Evolutionary conservation across 345 rosid species (phyloP).

Genomic region (Acer saccharum): DNA sequence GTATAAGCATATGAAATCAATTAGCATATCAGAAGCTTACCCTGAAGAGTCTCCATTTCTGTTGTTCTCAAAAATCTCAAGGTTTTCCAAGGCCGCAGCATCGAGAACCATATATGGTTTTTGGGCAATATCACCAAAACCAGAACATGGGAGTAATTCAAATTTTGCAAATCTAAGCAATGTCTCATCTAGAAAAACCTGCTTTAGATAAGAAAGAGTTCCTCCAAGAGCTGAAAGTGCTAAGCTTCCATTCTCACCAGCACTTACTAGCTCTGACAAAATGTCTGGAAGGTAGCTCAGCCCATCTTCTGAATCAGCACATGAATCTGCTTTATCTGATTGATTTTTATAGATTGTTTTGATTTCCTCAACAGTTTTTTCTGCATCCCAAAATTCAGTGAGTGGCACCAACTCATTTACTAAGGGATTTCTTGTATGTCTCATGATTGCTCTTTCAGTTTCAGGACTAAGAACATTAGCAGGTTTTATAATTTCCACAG

Average conservation of each 20-base stretch:
- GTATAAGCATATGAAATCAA: constrained; percentile 14
- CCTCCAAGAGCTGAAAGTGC: constrained; percentile 99
- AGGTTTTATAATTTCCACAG: constrained; percentile 94
- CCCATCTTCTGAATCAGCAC: constrained; percentile 29
- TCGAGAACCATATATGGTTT: constrained; percentile 89
- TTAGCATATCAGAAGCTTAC: constrained; percentile 40
- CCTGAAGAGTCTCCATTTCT: constrained; percentile 82
- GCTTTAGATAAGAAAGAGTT: constrained; percentile 81
- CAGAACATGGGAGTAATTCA: constrained; percentile 75
- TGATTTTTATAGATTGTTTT: constrained; percentile 52
- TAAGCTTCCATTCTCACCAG: constrained; percentile 53
- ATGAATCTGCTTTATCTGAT: constrained; percentile 37
- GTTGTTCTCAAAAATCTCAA: constrained; percentile 96
- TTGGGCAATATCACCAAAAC: constrained; percentile 51
- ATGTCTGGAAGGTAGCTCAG: constrained; percentile 52
- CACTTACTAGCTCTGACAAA: constrained; percentile 54
- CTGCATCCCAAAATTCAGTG: constrained; percentile 87
- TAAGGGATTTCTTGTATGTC: constrained; percentile 88
- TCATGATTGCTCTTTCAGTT: constrained; percentile 69
- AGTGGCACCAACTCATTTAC: constrained; percentile 79
- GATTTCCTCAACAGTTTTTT: constrained; percentile 70
- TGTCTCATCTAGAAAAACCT: constrained; percentile 86
- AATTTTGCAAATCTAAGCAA: constrained; percentile 90
- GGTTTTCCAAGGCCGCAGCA: constrained; percentile 97
- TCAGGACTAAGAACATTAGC: constrained; percentile 64